Evolutionary conservation across 345 rosid genomes (phyloP).

Genomic region (Adansonia digitata): DNA sequence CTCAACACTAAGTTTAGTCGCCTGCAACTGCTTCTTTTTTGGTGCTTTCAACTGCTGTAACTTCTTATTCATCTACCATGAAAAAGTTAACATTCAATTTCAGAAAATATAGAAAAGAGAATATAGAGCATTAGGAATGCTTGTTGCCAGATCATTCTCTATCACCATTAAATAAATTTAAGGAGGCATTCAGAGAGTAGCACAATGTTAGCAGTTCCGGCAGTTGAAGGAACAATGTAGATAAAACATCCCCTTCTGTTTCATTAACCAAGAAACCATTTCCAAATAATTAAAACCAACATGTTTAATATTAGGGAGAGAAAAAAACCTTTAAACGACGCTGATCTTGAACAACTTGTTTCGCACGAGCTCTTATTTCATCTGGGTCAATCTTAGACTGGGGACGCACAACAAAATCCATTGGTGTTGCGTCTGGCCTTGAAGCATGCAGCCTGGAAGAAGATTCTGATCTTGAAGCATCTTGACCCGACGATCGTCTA

Average conservation of each 20-base stretch:
- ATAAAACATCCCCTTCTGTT: not conserved
- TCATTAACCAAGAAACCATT: not conserved
- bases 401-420: constrained; percentile 91
- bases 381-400: constrained; percentile 96
- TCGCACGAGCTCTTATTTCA: constrained; percentile 76
- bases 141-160: not conserved
- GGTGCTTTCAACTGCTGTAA: constrained; percentile 95
- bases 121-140: not conserved
- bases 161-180: not conserved
- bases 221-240: not conserved
- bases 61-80: constrained; percentile 84
- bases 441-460: constrained; percentile 68
- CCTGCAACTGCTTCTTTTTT: constrained; percentile 88
- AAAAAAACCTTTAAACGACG: constrained; percentile 76
- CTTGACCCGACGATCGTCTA: constrained; percentile 59
- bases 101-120: not conserved
- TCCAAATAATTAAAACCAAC: not conserved
- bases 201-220: not conserved
- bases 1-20: constrained; percentile 86
- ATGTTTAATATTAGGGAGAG: not conserved
- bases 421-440: constrained; percentile 92
- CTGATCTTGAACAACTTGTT: constrained; percentile 78
- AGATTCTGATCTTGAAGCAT: constrained; percentile 63
- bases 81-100: not conserved
- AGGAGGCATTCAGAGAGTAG: not conserved